Evolutionary conservation across 306 rosid genomes (phyloP).

Genomic region (Casuarina equisetifolia): DNA sequence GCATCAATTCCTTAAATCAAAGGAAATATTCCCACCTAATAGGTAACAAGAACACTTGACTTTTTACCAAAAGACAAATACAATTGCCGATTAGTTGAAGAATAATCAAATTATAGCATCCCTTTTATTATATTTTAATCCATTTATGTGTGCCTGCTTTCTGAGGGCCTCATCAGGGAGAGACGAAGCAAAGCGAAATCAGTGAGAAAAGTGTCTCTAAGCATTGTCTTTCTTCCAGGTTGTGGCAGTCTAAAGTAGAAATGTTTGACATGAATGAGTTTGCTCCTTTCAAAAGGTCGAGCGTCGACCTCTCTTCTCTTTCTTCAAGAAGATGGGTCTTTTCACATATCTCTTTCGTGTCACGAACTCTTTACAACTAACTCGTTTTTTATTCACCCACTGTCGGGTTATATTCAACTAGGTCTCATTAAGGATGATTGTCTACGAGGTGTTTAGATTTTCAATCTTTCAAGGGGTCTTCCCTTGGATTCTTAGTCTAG

Average conservation of each 20-base stretch:
- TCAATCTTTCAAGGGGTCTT: not conserved
- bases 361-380: constrained; percentile 19
- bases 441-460: not conserved
- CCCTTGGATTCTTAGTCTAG: not conserved
- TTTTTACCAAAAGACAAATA: constrained; percentile 6
- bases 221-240: not conserved
- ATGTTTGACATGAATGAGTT: not conserved
- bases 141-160: not conserved
- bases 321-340: constrained; percentile 4
- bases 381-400: not conserved
- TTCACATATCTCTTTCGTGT: constrained; percentile 8
- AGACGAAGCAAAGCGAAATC: not conserved
- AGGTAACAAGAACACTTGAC: constrained; percentile 34
- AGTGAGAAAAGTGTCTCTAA: not conserved
- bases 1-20: constrained; percentile 10
- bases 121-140: constrained; percentile 5
- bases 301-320: not conserved
- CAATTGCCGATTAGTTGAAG: constrained; percentile 17
- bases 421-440: not conserved
- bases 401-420: not conserved
- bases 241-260: not conserved
- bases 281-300: constrained; percentile 7
- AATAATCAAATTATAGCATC: constrained; percentile 5
- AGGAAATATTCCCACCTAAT: constrained; percentile 38
- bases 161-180: not conserved